These are phyloP conservation scores for Chionographis japonica DNA, from an alignment of 106 monocot species.

Conservation along the genomic window DNA sequence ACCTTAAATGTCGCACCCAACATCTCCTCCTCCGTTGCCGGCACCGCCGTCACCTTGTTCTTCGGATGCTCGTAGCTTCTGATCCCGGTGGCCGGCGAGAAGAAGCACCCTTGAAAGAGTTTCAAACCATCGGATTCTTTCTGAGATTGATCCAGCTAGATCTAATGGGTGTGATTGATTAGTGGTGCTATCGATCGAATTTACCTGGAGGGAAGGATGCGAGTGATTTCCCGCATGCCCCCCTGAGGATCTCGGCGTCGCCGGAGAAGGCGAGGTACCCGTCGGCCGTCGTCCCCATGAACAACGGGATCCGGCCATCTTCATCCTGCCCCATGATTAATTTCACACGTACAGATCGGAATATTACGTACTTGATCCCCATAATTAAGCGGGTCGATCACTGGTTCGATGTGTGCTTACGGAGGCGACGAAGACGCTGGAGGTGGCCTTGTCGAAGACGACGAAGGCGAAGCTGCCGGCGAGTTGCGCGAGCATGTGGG, in stretches of 20 bases:
- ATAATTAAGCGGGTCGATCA: neutral
- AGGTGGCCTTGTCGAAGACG: conserved; percentile 21
- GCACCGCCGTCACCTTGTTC: conserved; percentile 30
- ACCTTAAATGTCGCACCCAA: conserved; percentile 42
- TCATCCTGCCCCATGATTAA: conserved; percentile 9
- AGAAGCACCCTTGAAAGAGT: conserved; percentile 21
- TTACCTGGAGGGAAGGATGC: conserved; percentile 28
- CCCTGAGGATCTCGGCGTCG: conserved; percentile 19
- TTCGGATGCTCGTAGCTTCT: conserved; percentile 33
- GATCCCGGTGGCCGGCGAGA: conserved; percentile 15
- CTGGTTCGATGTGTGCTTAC: conserved; percentile 1
- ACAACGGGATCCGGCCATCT: conserved; percentile 27
- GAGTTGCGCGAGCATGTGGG: conserved; percentile 22
- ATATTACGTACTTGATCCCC: neutral
- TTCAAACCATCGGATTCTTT: neutral
- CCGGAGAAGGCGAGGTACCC: conserved; percentile 28
- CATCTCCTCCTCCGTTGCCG: conserved; percentile 29
- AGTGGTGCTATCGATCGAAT: neutral
- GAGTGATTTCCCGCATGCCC: conserved; percentile 32
- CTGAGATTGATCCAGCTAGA: neutral
- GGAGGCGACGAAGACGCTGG: conserved; percentile 17
- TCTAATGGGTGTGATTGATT: too few relatives aligned
- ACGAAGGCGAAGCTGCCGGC: conserved; percentile 25
- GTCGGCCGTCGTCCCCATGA: conserved; percentile 25
- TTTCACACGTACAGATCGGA: too few relatives aligned